Conservation (phyloP, 1,284 basidiomycete species). For the Microbotryum scabiosae region DNA sequence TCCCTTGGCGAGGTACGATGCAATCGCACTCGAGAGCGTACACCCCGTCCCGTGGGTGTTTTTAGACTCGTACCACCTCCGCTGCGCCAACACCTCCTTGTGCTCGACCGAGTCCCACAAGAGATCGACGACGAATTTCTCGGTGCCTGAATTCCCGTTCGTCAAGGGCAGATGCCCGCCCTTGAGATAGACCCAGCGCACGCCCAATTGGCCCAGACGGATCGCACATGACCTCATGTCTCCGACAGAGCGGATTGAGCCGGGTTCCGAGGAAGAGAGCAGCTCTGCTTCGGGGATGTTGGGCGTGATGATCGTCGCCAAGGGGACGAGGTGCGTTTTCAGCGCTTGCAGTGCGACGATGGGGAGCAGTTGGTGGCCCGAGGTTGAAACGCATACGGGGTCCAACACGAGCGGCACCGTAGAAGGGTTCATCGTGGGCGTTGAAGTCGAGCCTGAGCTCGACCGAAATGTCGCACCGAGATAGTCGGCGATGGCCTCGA, state of each 20-base stretch:
- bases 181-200: conserved; percentile 66
- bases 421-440: conserved; percentile 1
- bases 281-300: conserved; percentile 76
- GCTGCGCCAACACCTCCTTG: conserved; percentile 52
- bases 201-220: conserved; percentile 49
- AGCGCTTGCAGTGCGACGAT: conserved; percentile 58
- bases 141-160: not conserved
- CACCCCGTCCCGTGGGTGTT: conserved; percentile 82
- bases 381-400: conserved; percentile 89
- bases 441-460: not conserved
- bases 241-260: conserved; percentile 47
- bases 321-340: conserved; percentile 58
- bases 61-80: conserved; percentile 56
- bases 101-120: conserved; percentile 46
- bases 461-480: conserved; percentile 28
- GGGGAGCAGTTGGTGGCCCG: conserved; percentile 70
- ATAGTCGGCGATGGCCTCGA: conserved; percentile 40
- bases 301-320: conserved; percentile 70
- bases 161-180: conserved; percentile 65
- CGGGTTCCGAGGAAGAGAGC: conserved; percentile 45
- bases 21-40: not conserved
- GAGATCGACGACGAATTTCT: conserved; percentile 63
- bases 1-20: not conserved
- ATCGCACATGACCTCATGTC: conserved; percentile 60
- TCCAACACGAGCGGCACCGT: conserved; percentile 56